phyloP scores from a whole-genome alignment of 2,329 filamentous ascomycete species.

The Talaromyces sp. region DNA sequence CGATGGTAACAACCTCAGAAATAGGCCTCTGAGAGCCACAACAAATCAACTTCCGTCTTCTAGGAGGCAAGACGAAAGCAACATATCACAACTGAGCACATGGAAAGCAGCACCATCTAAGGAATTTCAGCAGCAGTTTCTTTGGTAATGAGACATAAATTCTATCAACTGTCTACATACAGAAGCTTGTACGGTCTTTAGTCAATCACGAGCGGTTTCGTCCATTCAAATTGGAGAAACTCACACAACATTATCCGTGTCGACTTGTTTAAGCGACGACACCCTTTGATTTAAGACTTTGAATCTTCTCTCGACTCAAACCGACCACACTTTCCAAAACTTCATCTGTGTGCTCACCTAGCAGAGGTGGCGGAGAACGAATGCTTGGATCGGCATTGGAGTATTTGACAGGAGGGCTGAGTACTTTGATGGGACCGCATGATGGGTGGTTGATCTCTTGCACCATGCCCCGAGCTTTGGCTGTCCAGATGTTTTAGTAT shows the following conservation, averaged over 20 bases:
- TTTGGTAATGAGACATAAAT: constrained; percentile 27
- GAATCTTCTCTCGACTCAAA: constrained; percentile 55
- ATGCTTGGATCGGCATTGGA: constrained; percentile 71
- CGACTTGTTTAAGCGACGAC: not conserved
- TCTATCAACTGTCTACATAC: not conserved
- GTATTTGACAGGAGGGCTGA: constrained; percentile 88
- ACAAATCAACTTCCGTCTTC: not conserved
- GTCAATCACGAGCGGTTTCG: not conserved
- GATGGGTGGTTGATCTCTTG: constrained; percentile 75
- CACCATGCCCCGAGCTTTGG: constrained; percentile 79
- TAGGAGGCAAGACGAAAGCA: not conserved
- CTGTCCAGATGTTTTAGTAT: constrained; percentile 33
- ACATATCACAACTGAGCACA: constrained; percentile 19
- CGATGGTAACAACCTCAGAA: not conserved
- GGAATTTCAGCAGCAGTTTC: constrained; percentile 33
- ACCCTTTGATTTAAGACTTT: constrained; percentile 38
- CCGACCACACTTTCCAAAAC: constrained; percentile 62
- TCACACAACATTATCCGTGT: not conserved
- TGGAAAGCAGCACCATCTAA: constrained; percentile 32
- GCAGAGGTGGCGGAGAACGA: constrained; percentile 68
- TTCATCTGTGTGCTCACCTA: constrained; percentile 78
- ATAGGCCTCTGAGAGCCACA: not conserved
- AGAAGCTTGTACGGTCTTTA: not conserved
- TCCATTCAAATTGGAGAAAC: not conserved
- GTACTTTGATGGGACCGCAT: constrained; percentile 76